Conservation (phyloP, 2,329 filamentous ascomycete species). For the Aspergillus calidoustus region DNA sequence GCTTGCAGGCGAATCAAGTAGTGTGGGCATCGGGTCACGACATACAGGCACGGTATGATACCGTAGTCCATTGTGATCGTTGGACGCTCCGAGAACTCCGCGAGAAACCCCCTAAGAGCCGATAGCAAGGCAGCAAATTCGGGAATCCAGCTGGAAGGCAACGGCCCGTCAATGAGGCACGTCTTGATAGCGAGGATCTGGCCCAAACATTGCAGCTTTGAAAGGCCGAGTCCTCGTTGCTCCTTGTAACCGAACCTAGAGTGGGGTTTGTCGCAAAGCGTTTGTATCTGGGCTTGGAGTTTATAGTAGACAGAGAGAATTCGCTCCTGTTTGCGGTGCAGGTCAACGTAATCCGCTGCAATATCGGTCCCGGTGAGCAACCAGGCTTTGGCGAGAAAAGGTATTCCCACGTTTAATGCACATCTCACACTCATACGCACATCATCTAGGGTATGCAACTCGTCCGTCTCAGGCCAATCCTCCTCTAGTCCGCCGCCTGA, state of each 20-base stretch:
- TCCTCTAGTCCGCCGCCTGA: background rate
- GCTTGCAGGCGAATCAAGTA: slow-evolving; percentile 18
- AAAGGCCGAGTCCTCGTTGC: slow-evolving; percentile 16
- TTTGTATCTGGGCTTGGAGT: background rate
- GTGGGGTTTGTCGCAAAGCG: background rate
- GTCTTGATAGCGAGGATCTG: slow-evolving; percentile 17
- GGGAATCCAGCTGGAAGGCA: slow-evolving; percentile 6
- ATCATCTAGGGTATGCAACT: background rate
- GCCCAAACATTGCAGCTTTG: slow-evolving; percentile 14
- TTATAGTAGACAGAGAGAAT: background rate
- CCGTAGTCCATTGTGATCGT: slow-evolving; percentile 13
- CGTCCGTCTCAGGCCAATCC: background rate
- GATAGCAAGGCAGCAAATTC: slow-evolving; percentile 16
- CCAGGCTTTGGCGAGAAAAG: slow-evolving; percentile 18
- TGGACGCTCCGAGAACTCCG: slow-evolving; percentile 9
- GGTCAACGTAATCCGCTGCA: slow-evolving; percentile 6
- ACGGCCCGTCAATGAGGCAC: slow-evolving; percentile 16
- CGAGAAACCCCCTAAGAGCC: slow-evolving; percentile 10
- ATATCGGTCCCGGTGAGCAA: slow-evolving; percentile 13
- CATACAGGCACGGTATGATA: slow-evolving; percentile 16
- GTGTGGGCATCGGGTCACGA: slow-evolving; percentile 20
- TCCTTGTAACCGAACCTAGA: slow-evolving; percentile 1
- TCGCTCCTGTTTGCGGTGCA: slow-evolving; percentile 6
- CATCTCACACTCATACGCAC: background rate
- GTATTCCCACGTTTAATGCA: slow-evolving; percentile 11